These are phyloP conservation scores for Arthroderma sp. DNA, from an alignment of 2,329 filamentous ascomycete genomes.

Conservation along the genomic window DNA sequence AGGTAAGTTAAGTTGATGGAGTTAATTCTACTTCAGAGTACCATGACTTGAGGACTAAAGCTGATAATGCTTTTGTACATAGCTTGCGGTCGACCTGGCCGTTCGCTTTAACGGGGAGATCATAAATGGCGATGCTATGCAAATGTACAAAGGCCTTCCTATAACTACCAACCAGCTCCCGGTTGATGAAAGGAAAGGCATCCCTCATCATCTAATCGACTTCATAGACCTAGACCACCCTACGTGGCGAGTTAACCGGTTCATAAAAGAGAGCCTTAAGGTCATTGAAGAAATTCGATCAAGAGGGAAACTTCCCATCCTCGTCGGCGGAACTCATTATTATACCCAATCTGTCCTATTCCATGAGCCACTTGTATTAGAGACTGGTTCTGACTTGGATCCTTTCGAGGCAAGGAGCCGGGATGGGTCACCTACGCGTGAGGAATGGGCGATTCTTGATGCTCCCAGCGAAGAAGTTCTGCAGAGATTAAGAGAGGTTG, in stretches of 20 bases:
- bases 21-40: no score
- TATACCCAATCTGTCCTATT: conserved; percentile 86
- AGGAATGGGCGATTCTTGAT: conserved; percentile 56
- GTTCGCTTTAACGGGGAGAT: conserved; percentile 76
- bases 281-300: conserved; percentile 65
- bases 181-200: conserved; percentile 55
- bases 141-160: conserved; percentile 82
- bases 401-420: conserved; percentile 13
- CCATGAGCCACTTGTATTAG: conserved; percentile 50
- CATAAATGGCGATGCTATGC: conserved; percentile 97
- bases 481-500: conserved; percentile 60
- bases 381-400: conserved; percentile 14
- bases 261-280: conserved; percentile 54
- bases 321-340: conserved; percentile 92
- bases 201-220: conserved; percentile 80
- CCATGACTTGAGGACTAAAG: background rate
- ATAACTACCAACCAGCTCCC: conserved; percentile 94
- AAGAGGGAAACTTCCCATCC: conserved; percentile 68
- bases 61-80: conserved; percentile 11
- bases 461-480: conserved; percentile 59
- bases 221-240: conserved; percentile 61
- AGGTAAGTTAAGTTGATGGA: conserved; percentile 57
- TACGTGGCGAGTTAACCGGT: conserved; percentile 71
- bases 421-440: conserved; percentile 22
- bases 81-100: conserved; percentile 86